These are phyloP conservation scores for Podila horticola DNA, from an alignment of 192 early-diverging fungal species.

Conservation along the genomic window DNA sequence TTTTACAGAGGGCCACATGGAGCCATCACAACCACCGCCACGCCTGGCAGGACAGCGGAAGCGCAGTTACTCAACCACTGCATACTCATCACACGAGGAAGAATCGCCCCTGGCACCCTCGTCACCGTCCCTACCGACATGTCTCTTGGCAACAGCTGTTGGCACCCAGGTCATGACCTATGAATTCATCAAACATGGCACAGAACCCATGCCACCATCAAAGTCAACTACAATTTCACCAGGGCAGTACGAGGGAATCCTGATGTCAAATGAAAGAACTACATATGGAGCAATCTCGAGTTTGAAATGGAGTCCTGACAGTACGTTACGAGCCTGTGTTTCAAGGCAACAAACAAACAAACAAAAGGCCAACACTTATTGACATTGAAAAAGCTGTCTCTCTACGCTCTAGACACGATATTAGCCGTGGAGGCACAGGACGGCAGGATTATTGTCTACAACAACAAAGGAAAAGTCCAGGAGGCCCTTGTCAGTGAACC, in stretches of 20 bases:
- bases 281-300: slow-evolving; percentile 14
- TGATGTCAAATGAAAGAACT: slow-evolving; percentile 28
- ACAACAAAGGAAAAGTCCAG: slow-evolving; percentile 27
- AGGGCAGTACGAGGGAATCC: slow-evolving; percentile 39
- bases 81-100: slow-evolving; percentile 43
- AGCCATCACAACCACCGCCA: slow-evolving; percentile 11
- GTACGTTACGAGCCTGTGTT: slow-evolving; percentile 10
- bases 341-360: background rate
- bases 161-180: slow-evolving; percentile 25
- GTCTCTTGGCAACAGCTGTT: slow-evolving; percentile 20
- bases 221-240: slow-evolving; percentile 13
- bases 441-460: slow-evolving; percentile 25
- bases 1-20: slow-evolving; percentile 6
- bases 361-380: background rate
- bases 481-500: slow-evolving; percentile 26
- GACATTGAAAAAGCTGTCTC: background rate
- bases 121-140: slow-evolving; percentile 9
- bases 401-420: slow-evolving; percentile 25
- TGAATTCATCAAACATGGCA: slow-evolving; percentile 33
- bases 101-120: slow-evolving; percentile 3
- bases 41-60: slow-evolving; percentile 29
- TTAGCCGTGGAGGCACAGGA: slow-evolving; percentile 41
- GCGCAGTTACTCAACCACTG: slow-evolving; percentile 43
- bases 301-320: slow-evolving; percentile 49
- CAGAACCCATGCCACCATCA: background rate